Conservation (phyloP, 495 filamentous ascomycete genomes). For the Aspergillus bridgeri region DNA sequence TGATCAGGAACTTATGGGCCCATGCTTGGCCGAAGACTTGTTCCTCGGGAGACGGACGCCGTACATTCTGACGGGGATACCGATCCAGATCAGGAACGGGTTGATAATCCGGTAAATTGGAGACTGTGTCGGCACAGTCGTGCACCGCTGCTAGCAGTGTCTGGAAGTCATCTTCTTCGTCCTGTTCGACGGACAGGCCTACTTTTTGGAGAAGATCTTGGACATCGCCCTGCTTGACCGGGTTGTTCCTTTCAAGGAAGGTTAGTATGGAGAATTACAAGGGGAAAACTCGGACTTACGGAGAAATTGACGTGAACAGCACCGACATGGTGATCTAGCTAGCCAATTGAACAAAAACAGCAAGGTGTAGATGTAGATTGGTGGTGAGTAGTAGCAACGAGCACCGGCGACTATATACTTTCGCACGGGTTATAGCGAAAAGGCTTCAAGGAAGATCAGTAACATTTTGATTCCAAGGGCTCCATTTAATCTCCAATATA, state of each 20-base stretch:
- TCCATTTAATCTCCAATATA: not conserved
- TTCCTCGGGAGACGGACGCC: slow-evolving; percentile 24
- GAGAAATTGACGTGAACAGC: slow-evolving; percentile 32
- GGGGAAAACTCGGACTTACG: slow-evolving; percentile 14
- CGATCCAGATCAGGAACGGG: slow-evolving; percentile 22
- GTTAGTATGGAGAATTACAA: not conserved
- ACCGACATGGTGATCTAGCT: slow-evolving; percentile 25
- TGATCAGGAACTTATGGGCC: slow-evolving; percentile 31
- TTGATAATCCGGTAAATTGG: slow-evolving; percentile 32
- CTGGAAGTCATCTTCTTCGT: slow-evolving; percentile 28
- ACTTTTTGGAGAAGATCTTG: slow-evolving; percentile 21
- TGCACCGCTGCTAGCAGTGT: slow-evolving; percentile 33
- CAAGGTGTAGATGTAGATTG: not conserved
- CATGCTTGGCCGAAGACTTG: slow-evolving; percentile 33
- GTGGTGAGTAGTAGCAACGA: too few species aligned
- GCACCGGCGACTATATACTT: not conserved
- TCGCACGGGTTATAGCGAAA: not conserved
- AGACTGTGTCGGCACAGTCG: slow-evolving; percentile 30
- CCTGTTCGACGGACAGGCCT: slow-evolving; percentile 28
- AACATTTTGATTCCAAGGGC: not conserved
- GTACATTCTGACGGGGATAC: slow-evolving; percentile 31
- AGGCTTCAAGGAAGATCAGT: not conserved
- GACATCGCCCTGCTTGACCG: slow-evolving; percentile 28
- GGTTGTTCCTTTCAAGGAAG: slow-evolving; percentile 19
- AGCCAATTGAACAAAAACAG: not conserved